These are phyloP conservation scores for Urostyla sp. DNA, from an alignment of 73 alveolate genomes.

Conservation along the genomic window DNA sequence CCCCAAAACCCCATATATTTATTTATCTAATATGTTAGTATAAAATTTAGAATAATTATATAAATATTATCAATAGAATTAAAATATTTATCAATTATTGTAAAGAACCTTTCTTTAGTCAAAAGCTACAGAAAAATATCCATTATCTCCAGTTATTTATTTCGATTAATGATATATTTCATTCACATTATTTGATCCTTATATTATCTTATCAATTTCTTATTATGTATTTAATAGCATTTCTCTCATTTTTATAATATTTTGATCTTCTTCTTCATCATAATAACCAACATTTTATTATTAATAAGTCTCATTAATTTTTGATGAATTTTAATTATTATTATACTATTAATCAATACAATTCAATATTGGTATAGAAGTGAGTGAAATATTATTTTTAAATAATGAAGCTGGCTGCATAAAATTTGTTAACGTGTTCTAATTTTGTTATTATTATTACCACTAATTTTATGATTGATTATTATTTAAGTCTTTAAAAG, in stretches of 20 bases:
- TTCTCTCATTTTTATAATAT: conserved; percentile 45
- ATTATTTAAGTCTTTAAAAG: no score
- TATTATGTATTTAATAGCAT: conserved; percentile 39
- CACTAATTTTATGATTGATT: neutral
- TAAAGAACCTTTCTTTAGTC: no score
- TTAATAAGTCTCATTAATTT: neutral
- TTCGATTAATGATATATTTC: conserved; percentile 21
- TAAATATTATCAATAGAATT: no score
- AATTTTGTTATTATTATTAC: neutral
- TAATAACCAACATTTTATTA: neutral
- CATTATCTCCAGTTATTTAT: no score
- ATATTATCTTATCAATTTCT: conserved; percentile 46
- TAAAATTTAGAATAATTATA: no score
- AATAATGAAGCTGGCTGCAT: neutral
- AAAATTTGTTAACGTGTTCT: neutral
- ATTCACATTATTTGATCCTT: conserved; percentile 18
- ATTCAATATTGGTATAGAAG: no score
- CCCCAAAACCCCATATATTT: neutral
- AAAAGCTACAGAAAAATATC: no score
- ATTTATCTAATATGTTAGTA: no score
- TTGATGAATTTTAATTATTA: no score
- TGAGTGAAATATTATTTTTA: no score
- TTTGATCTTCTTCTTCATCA: conserved; percentile 43
- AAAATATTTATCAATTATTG: no score
- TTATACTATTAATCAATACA: no score